These are phyloP conservation scores for Spathaspora passalidarum DNA, from an alignment of 805 yeast genomes.

Conservation along the genomic window DNA sequence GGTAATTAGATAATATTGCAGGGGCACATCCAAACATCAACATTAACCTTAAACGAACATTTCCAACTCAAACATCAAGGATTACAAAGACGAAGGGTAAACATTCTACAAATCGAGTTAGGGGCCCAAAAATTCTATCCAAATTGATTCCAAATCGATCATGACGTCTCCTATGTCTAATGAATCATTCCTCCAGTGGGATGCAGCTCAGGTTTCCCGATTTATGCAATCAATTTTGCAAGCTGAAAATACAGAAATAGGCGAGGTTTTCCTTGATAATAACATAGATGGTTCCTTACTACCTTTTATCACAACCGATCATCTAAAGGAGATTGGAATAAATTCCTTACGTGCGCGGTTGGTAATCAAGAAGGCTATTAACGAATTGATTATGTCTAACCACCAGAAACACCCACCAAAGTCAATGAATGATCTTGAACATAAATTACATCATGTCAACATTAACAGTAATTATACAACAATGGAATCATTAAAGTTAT, in stretches of 20 bases:
- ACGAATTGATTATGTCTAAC: conserved; percentile 45
- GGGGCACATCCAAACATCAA: not conserved
- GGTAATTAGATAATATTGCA: not conserved
- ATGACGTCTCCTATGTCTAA: conserved; percentile 15
- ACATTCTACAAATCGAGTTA: not conserved
- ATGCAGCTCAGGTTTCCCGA: conserved; percentile 43
- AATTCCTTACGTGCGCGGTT: conserved; percentile 53
- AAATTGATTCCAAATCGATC: not conserved
- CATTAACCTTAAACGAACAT: not conserved
- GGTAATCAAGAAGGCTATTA: conserved; percentile 55
- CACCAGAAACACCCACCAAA: conserved; percentile 23
- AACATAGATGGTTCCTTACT: conserved; percentile 72
- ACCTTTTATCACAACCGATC: conserved; percentile 64
- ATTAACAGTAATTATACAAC: conserved; percentile 34
- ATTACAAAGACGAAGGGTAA: not conserved
- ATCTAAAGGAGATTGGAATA: conserved; percentile 72
- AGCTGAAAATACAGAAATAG: conserved; percentile 19
- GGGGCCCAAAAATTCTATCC: not conserved
- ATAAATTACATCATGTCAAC: conserved; percentile 27
- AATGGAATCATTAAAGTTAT: conserved; percentile 35
- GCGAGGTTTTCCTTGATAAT: conserved; percentile 45
- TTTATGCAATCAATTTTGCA: conserved; percentile 25
- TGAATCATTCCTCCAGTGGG: conserved; percentile 42
- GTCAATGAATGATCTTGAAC: conserved; percentile 24
- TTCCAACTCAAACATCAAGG: not conserved